phyloP scores from a whole-genome alignment of 2,329 filamentous ascomycete genomes.

The Aspergillus ustus region DNA sequence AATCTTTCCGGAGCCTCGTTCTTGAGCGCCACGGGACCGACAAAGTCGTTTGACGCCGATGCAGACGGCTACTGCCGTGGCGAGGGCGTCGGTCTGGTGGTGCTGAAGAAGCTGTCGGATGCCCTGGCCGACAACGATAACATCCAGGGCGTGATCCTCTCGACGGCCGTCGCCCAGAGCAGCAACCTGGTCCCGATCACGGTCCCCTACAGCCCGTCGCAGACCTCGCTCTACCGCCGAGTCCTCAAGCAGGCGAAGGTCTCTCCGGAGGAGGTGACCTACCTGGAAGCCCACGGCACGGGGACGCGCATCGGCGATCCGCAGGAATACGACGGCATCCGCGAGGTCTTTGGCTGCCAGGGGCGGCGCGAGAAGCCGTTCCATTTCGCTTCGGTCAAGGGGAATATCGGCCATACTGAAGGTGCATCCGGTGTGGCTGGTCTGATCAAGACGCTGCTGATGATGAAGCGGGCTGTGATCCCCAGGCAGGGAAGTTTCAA shows the following conservation, averaged over 20 bases:
- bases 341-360: conserved; percentile 21
- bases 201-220: conserved; percentile 25
- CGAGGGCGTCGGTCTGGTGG: conserved; percentile 10
- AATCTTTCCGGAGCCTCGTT: conserved; percentile 13
- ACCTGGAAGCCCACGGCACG: conserved; percentile 40
- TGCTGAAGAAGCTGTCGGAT: conserved; percentile 38
- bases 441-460: conserved; percentile 35
- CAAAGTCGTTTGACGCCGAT: conserved; percentile 12
- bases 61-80: conserved; percentile 20
- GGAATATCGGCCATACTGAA: conserved; percentile 39
- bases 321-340: conserved; percentile 30
- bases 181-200: conserved; percentile 26
- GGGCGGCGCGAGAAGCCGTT: conserved; percentile 11
- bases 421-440: conserved; percentile 35
- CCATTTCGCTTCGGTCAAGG: conserved; percentile 38
- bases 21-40: conserved; percentile 12
- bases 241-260: conserved; percentile 27
- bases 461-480: conserved; percentile 31
- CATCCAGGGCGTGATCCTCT: conserved; percentile 48
- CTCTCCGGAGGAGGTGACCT: conserved; percentile 26
- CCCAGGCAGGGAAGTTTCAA: conserved; percentile 34
- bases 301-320: conserved; percentile 36
- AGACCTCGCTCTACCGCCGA: conserved; percentile 33
- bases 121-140: conserved; percentile 53
- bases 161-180: conserved; percentile 36